Percentiles rank a stretch among this genome's conserved stretches.
phyloP scores from a whole-genome alignment of 2,329 filamentous ascomycete genomes.

The Neofusicoccum ribis region DNA sequence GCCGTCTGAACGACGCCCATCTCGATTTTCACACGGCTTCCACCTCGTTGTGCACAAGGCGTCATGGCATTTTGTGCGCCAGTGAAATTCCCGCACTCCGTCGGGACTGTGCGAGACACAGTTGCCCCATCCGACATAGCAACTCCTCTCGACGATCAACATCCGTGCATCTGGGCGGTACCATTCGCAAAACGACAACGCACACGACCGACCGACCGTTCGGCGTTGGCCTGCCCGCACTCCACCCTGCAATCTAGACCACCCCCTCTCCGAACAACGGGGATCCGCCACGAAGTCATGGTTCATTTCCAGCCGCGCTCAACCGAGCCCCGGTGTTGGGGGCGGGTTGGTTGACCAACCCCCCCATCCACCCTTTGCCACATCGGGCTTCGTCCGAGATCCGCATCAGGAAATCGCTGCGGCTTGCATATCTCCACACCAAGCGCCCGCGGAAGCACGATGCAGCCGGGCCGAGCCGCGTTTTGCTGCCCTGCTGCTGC shows the following conservation, averaged over 20 bases:
- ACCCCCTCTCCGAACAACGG: not conserved
- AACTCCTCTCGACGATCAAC: not conserved
- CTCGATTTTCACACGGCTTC: too few relatives aligned
- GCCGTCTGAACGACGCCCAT: too few relatives aligned
- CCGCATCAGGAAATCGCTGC: not conserved
- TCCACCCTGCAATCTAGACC: not conserved
- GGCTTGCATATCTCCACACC: not conserved
- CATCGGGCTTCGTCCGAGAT: not conserved
- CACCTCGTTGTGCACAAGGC: not conserved
- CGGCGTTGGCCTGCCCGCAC: not conserved
- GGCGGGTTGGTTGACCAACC: not conserved
- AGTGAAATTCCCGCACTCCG: not conserved
- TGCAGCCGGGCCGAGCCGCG: slow-evolving; percentile 1
- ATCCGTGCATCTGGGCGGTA: not conserved
- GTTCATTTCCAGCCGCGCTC: not conserved
- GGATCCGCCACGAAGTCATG: not conserved
- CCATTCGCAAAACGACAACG: not conserved
- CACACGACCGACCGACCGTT: not conserved
- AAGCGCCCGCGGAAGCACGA: not conserved
- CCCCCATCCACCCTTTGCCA: not conserved
- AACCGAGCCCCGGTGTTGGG: not conserved
- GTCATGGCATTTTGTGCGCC: not conserved
- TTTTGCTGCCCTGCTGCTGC: not conserved
- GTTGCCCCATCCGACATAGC: slow-evolving; percentile 4
- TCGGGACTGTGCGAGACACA: not conserved